Conservation (phyloP, 306 rosid species). For the Arachis hypogaea region DNA sequence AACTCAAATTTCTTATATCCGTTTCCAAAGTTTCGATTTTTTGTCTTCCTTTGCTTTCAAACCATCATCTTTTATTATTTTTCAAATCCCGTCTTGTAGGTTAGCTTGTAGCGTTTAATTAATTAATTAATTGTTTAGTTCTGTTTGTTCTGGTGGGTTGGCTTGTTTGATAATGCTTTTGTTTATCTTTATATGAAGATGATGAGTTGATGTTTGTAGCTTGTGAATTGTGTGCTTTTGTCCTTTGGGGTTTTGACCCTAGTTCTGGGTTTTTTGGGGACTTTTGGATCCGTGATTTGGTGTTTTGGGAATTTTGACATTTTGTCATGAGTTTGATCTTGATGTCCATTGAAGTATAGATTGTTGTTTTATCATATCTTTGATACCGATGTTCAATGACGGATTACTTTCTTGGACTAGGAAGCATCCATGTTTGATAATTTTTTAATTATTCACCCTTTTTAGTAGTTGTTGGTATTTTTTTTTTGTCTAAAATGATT, state of each 20-base stretch:
- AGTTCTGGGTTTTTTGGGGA: background rate
- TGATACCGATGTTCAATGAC: constrained; percentile 2
- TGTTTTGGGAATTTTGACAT: background rate
- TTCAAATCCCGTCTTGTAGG: background rate
- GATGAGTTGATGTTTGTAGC: background rate
- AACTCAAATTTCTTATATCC: background rate
- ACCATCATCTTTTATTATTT: background rate
- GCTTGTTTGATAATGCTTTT: background rate
- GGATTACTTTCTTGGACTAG: background rate
- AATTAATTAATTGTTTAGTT: background rate
- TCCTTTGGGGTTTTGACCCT: background rate
- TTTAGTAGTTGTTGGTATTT: background rate
- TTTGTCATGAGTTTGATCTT: constrained; percentile 31
- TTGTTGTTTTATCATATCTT: background rate
- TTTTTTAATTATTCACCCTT: background rate
- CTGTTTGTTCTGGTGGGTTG: background rate
- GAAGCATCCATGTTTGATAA: background rate
- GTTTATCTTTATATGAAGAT: background rate
- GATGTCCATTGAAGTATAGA: background rate
- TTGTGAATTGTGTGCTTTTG: background rate
- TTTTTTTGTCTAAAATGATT: background rate
- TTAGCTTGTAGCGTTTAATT: background rate
- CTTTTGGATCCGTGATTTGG: background rate
- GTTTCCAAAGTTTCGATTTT: background rate
- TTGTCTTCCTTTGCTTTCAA: background rate